Percentiles rank a stretch among this genome's conserved stretches.
These are phyloP conservation scores for Kazachstania africana DNA, from an alignment of 805 yeast genomes.

Conservation along the genomic window DNA sequence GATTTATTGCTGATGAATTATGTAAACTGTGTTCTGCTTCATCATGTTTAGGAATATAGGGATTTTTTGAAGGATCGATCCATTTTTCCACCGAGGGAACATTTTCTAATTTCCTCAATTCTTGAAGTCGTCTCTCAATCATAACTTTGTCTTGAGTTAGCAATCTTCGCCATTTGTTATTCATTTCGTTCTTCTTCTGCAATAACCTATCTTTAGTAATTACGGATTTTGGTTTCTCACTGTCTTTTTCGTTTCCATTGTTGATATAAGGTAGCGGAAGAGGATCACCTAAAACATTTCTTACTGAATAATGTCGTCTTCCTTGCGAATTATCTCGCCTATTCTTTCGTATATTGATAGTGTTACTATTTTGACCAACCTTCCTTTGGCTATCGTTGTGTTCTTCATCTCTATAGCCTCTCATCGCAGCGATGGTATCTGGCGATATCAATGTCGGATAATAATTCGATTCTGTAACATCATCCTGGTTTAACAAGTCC, in stretches of 20 bases:
- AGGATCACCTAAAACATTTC: constrained; percentile 27
- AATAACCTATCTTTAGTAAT: constrained; percentile 3
- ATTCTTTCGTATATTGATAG: neutral
- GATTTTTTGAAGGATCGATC: no score
- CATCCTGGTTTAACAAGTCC: no score
- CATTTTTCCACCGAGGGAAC: no score
- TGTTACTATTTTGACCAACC: neutral
- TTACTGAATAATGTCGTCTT: constrained; percentile 2
- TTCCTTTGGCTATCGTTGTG: neutral
- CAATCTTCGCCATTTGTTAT: constrained; percentile 10
- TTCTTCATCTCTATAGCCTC: no score
- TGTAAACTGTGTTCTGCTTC: no score
- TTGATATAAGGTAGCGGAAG: constrained; percentile 28
- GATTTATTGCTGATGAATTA: no score
- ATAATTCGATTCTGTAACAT: no score
- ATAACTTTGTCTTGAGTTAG: constrained; percentile 7
- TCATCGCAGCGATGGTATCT: no score
- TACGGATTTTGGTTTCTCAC: neutral
- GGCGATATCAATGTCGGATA: no score
- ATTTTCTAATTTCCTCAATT: no score
- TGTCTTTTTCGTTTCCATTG: neutral
- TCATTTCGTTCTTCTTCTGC: constrained; percentile 7
- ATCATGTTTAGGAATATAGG: no score
- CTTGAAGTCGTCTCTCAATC: constrained; percentile 9
- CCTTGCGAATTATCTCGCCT: neutral